Percentiles rank a stretch among this genome's conserved stretches.
phyloP scores from a whole-genome alignment of 1,284 basidiomycete genomes.

The Ustilago vetiveriae region DNA sequence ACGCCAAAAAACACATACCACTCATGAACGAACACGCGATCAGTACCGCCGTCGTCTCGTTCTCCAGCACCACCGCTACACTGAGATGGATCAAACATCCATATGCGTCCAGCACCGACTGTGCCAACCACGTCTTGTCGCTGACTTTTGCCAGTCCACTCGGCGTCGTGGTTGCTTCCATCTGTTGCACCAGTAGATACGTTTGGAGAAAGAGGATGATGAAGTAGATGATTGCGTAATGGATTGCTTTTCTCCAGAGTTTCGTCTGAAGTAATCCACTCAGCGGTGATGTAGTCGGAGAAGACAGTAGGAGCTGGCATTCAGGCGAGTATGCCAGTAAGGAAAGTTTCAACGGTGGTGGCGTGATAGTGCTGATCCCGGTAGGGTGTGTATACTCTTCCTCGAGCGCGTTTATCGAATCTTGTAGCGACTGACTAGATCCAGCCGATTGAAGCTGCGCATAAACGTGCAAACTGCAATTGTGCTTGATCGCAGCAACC shows the following conservation, averaged over 20 bases:
- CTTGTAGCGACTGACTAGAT: conserved; percentile 6
- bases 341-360: conserved; percentile 45
- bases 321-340: conserved; percentile 60
- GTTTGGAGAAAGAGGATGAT: conserved; percentile 53
- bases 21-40: conserved; percentile 42
- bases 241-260: conserved; percentile 57
- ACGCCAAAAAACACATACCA: conserved; percentile 41
- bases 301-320: conserved; percentile 62
- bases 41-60: conserved; percentile 32
- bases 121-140: conserved; percentile 53
- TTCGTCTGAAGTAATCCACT: conserved; percentile 36
- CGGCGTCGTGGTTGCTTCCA: conserved; percentile 61
- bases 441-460: conserved; percentile 60
- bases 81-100: conserved; percentile 34
- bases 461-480: conserved; percentile 65
- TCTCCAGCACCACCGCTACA: conserved; percentile 37
- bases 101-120: conserved; percentile 63
- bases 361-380: conserved; percentile 48
- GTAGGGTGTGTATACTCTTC: conserved; percentile 51
- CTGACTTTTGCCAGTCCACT: conserved; percentile 55
- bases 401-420: conserved; percentile 59
- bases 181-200: conserved; percentile 62
- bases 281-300: conserved; percentile 11
- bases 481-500: conserved; percentile 12
- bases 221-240: conserved; percentile 58